Evolutionary conservation across 148 eudicot species (phyloP), one percentile per base, ranked within the genome.

Genomic region (Cornus controversa): DNA sequence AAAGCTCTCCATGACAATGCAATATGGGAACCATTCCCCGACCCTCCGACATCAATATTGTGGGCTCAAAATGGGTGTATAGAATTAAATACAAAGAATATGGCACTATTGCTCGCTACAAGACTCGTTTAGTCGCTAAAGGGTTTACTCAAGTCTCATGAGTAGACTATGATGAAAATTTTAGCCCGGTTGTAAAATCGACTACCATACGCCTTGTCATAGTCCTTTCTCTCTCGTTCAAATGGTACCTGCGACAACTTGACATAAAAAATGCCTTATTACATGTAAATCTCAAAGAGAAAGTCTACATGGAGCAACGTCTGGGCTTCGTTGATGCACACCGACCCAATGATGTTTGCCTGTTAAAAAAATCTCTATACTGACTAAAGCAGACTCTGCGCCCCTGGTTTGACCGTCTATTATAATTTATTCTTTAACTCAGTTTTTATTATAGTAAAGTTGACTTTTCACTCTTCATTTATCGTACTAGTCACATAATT

Each of bases 321-420:
- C 23, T 4, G 4, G 76, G 76, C 16, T 73, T 18, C 28, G 18
- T 58, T 27, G 76, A 73, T 9, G 37, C 31, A 18, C 14, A 15
- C 6, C 15, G 23, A 5, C 76, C 66, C 6, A 8, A n/a, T 18
- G n/a, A 53, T 73, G 66, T 73, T 1, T 73, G 27, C 20, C 29
- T 6, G 6, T 10, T 73, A n/a, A 15, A 73, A 25, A 50, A 57
- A 5, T 10, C 64, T 53, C 14, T 50, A 8, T 73, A 73, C 54
- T 66, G 76, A 24, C 45, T 73, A 23, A 73, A 73, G 28, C 24
- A 73, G 45, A 34, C 76, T 53, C 76, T 22, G 4, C 22, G 64
- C 11, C 6, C 76, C n/a, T 73, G 76, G 66, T 73, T 45, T 27
- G 20, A 73, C 3, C 20, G 64, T 2, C 62, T 73, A 5, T 23